Evolutionary conservation across 306 rosid genomes (phyloP).

Genomic region (Hippophae gyantsensis): DNA sequence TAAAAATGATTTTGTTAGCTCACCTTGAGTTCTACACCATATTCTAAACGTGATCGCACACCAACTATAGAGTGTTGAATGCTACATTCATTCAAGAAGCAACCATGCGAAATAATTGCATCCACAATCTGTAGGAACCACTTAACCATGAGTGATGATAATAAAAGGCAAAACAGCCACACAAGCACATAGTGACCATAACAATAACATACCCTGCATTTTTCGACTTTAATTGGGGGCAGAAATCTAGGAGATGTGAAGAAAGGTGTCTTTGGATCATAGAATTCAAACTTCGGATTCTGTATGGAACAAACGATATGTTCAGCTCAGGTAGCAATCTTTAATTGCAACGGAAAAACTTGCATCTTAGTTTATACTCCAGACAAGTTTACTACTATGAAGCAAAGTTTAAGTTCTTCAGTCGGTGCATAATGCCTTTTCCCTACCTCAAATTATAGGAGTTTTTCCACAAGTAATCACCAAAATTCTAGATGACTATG

Average conservation of each 20-base stretch:
- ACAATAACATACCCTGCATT: conserved; percentile 68
- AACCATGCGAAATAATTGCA: conserved; percentile 89
- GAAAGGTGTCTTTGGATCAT: conserved; percentile 94
- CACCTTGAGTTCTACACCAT: conserved; percentile 73
- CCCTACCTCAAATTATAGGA: too few relatives aligned
- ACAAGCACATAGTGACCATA: conserved; percentile 3
- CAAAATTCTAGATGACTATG: too few relatives aligned
- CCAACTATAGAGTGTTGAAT: conserved; percentile 90
- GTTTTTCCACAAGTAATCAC: too few relatives aligned
- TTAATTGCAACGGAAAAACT: too few relatives aligned
- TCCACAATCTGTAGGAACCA: conserved; percentile 56
- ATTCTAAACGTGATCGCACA: conserved; percentile 83
- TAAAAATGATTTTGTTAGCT: background rate
- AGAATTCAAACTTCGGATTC: conserved; percentile 80
- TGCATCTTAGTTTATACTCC: too few relatives aligned
- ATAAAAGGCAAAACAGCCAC: background rate
- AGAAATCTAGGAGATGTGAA: conserved; percentile 92
- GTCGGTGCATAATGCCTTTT: too few relatives aligned
- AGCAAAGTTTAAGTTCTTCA: too few relatives aligned
- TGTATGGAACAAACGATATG: conserved; percentile 22
- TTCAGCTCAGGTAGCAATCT: conserved; percentile 18
- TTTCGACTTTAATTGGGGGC: conserved; percentile 93
- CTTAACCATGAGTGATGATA: conserved; percentile 14
- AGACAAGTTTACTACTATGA: too few relatives aligned
- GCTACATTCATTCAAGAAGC: conserved; percentile 84